Conservation (phyloP, 2,329 filamentous ascomycete species). For the Pyrenochaeta sp. region DNA sequence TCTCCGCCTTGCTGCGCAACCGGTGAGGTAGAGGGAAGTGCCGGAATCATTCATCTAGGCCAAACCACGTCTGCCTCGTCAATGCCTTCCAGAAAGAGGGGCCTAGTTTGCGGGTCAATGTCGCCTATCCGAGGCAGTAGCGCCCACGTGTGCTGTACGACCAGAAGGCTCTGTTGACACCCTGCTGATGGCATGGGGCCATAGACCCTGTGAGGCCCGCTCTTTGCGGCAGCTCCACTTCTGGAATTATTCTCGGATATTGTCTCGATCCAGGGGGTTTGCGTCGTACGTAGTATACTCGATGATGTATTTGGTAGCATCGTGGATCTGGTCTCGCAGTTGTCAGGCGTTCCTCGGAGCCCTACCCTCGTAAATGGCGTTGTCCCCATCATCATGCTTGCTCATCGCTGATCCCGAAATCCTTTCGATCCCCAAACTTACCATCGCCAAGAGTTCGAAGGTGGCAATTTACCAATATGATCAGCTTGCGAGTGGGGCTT, state of each 20-base stretch:
- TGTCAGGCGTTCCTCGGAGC: not conserved
- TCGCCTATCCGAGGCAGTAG: not conserved
- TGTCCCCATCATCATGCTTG: not conserved
- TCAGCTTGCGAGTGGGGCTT: slow-evolving; percentile 1
- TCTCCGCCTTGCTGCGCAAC: not conserved
- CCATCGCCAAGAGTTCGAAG: slow-evolving; percentile 1
- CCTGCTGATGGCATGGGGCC: not conserved
- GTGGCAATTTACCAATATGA: slow-evolving; percentile 2
- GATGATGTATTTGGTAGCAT: not conserved
- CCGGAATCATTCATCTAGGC: too few species aligned
- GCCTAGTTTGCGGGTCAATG: not conserved
- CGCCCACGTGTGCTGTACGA: slow-evolving; percentile 10
- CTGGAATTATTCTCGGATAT: slow-evolving; percentile 1
- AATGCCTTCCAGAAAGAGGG: too few species aligned
- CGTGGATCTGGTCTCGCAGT: not conserved
- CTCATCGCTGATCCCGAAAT: slow-evolving; percentile 5
- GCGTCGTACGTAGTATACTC: not conserved
- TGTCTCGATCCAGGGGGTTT: not conserved
- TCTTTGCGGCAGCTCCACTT: slow-evolving; percentile 1
- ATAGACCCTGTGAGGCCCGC: slow-evolving; percentile 3
- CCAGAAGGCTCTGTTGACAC: slow-evolving; percentile 2
- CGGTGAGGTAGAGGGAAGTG: not conserved
- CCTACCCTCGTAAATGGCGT: not conserved
- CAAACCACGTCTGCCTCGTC: too few species aligned
- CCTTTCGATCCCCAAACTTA: not conserved